phyloP scores from a whole-genome alignment of 225 moss, liverwort and hornwort genomes.

The Climacium dendroides region DNA sequence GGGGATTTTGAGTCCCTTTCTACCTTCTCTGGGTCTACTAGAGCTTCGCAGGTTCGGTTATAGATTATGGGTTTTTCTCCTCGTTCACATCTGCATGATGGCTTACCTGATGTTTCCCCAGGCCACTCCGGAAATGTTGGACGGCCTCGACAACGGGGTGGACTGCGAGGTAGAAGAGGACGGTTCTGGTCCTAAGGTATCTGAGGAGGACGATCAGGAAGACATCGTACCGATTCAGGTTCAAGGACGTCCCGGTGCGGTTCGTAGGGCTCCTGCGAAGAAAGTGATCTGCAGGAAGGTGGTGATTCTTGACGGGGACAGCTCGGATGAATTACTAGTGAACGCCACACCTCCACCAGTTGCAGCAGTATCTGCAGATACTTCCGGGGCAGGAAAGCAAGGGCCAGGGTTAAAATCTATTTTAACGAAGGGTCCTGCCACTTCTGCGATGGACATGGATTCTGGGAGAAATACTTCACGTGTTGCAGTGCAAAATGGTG shows the following conservation, averaged over 20 bases:
- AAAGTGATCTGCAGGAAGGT: too few relatives aligned
- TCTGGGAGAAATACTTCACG: neutral
- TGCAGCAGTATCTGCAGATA: too few relatives aligned
- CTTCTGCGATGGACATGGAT: neutral
- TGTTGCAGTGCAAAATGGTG: neutral
- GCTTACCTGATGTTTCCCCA: neutral
- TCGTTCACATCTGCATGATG: neutral
- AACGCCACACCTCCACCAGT: too few relatives aligned
- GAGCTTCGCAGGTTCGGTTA: neutral
- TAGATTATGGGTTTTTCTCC: too few relatives aligned
- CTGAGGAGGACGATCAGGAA: constrained; percentile 9
- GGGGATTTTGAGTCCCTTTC: neutral
- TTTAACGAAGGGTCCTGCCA: neutral
- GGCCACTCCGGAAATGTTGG: constrained; percentile 4
- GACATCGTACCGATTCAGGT: neutral
- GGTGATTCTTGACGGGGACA: too few relatives aligned
- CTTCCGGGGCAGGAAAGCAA: too few relatives aligned
- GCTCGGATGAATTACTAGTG: too few relatives aligned
- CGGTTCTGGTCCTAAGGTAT: neutral
- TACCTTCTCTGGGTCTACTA: neutral
- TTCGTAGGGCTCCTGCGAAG: neutral
- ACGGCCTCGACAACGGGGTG: neutral
- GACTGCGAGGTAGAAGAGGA: neutral
- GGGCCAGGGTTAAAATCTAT: too few relatives aligned
- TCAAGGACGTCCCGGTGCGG: neutral